Base-by-base conservation (phyloP, 768 basidiomycete genomes). In the Rhodosporidiobolus sp. region DNA sequence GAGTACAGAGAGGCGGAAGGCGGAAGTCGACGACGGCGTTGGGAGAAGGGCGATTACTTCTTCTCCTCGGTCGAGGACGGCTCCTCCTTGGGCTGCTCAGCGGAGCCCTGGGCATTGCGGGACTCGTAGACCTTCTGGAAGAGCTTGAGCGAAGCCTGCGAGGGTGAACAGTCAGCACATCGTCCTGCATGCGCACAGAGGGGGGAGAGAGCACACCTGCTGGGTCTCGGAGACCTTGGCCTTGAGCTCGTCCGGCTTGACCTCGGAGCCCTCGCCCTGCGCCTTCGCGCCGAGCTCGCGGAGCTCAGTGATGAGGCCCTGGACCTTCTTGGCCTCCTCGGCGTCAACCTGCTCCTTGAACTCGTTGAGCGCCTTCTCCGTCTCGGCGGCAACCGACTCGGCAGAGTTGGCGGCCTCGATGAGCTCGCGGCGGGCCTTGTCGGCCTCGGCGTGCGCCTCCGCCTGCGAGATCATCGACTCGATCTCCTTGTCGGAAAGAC, bases 341-440 rank as follows among this genome's bases (percentile, higher is more conserved):
- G 87, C 87, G 76, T 97, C 94, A 67, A 99, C 88, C 80, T 97
- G 93, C 57, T 95, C 92, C 85, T 94, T 94, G 87, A 98, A 98
- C 83, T 99, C 96, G 79, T 85, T 87, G 89, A 98, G 91, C 26
- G 94, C 92, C 91, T 97, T 98, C 86, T 97, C 94, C 3, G 94
- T 98, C 80, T 98, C 95, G 69, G 88, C 84, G 79, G 89, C 90
- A 77, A 97, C 89, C 12, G 92, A 94, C 81, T 97, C 94, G 58
- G 92, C 95, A 84, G 91, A 90, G 86, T 98, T 98, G 53, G 93
- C 86, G 81, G 94, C 91, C 85, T 99, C 96, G 75, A 99, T 98
- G 68, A 98, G 85, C 55, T 85, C 80, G 79, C 89, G 87, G 79
- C 94, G 89, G 63, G 76, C 77, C 77, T 78, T 79, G 84, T 99